A percentile compares a stretch with the other conserved stretches of the same genome.
Conservation (phyloP, 176 grass and related monocot species). For the Hsuehochloa calcarea region DNA sequence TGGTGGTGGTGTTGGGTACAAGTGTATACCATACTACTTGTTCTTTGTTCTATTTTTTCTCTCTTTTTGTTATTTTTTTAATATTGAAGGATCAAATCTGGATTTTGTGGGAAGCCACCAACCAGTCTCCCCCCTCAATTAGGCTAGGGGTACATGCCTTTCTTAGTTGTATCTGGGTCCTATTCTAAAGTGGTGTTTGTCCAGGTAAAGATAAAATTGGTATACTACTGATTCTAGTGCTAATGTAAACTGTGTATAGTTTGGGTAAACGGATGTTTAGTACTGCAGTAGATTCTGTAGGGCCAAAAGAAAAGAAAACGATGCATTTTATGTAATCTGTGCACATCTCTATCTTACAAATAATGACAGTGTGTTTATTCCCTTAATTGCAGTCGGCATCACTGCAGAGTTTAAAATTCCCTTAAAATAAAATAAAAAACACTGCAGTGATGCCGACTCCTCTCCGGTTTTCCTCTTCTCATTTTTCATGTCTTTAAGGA, state of each 20-base stretch:
- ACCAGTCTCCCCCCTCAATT: conserved; percentile 6
- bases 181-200: not conserved
- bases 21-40: conserved; percentile 19
- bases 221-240: not conserved
- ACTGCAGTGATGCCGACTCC: not conserved
- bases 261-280: not conserved
- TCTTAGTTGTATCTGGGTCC: not conserved
- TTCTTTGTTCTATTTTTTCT: not conserved
- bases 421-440: not conserved
- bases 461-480: not conserved
- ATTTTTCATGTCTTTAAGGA: not conserved
- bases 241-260: no score
- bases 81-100: conserved; percentile 21
- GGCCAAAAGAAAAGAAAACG: not conserved
- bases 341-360: no score
- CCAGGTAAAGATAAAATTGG: not conserved
- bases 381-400: no score
- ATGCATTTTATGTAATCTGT: not conserved
- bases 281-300: not conserved
- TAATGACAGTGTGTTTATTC: not conserved
- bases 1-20: conserved; percentile 6
- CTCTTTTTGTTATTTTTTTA: conserved; percentile 21
- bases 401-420: no score
- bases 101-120: conserved; percentile 55
- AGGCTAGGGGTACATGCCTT: not conserved